Evolutionary conservation across 345 rosid genomes (phyloP).

Genomic region (Linum lewisii): DNA sequence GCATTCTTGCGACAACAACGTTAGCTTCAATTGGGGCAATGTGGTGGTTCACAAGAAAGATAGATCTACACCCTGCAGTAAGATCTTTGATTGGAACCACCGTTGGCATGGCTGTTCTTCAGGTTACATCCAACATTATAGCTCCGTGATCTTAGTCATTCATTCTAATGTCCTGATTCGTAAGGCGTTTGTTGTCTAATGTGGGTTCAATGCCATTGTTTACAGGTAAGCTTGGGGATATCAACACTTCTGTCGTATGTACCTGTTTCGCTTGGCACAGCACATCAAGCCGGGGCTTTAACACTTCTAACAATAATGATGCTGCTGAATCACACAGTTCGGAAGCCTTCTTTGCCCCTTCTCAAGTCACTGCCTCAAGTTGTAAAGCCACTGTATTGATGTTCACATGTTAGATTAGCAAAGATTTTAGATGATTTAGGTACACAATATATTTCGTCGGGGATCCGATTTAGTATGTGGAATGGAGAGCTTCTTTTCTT

Average conservation of each 20-base stretch:
- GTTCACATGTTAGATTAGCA: not conserved
- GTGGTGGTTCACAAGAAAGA: conserved; percentile 76
- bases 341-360: conserved; percentile 65
- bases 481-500: too few species aligned
- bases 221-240: conserved; percentile 72
- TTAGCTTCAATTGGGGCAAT: conserved; percentile 41
- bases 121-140: conserved; percentile 30
- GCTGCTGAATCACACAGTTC: conserved; percentile 67
- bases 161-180: not conserved
- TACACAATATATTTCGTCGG: not conserved
- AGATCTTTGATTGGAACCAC: conserved; percentile 63
- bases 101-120: conserved; percentile 70
- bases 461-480: not conserved
- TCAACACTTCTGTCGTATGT: conserved; percentile 83
- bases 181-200: not conserved
- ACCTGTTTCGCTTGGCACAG: conserved; percentile 70
- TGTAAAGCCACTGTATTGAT: conserved; percentile 22
- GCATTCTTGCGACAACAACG: conserved; percentile 73
- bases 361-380: conserved; percentile 73
- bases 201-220: not conserved
- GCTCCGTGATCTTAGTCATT: not conserved
- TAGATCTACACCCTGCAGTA: conserved; percentile 83
- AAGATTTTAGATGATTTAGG: not conserved
- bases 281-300: conserved; percentile 83
- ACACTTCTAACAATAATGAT: conserved; percentile 71